Evolutionary conservation across 2,329 filamentous ascomycete genomes (phyloP), one percentile per base, ranked within the genome.

Genomic region (Trichocomaceae sp.): DNA sequence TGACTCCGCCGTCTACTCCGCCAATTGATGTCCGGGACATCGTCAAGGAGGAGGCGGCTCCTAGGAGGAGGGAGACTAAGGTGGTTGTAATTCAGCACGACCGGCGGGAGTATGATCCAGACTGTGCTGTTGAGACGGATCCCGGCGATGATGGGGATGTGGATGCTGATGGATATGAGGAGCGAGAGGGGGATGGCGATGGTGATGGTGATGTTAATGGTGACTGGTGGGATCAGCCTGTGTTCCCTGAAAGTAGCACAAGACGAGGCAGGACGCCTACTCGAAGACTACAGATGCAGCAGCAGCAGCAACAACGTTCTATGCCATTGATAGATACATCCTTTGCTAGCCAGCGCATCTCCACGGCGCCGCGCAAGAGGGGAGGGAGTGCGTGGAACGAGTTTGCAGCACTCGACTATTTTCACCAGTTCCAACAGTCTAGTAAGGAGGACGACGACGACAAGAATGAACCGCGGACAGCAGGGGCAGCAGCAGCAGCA

Each of bases 1-100:
- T 72, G 56, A 73, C 71, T 7, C 71, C 71, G 2, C 71, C 71
- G 17, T 67, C 65, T 19, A 73, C 70, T 26, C 71, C 71, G 37
- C 70, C 70, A 4, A 65, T 64, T n/a, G 52, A 56, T 19, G 12
- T 39, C 13, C 58, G 58, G 48, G 60, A 54, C n/a, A n/a, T 47
- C 49, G n/a, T 56, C n/a, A 56, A 62, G 8, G 57, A 58, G 6
- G 56, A 59, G n/a, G 33, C 39, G 20, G 49, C 29, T 22, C 46
- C 55, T 9, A 20, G 3, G 19, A 22, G 9, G 39, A 22, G 9
- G 17, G 17, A 19, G n/a, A 41, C 10, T 12, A 39, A 15, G n/a
- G 37, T 46, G 26, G 26, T 29, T n/a, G 31, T 45, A 15, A 15
- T 35, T 23, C 47, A 50, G 23, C 31, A 58, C 12, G 20, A 22